Evolutionary conservation across 192 early-diverging fungal genomes (phyloP).

Genomic region (Funneliformis geosporum): DNA sequence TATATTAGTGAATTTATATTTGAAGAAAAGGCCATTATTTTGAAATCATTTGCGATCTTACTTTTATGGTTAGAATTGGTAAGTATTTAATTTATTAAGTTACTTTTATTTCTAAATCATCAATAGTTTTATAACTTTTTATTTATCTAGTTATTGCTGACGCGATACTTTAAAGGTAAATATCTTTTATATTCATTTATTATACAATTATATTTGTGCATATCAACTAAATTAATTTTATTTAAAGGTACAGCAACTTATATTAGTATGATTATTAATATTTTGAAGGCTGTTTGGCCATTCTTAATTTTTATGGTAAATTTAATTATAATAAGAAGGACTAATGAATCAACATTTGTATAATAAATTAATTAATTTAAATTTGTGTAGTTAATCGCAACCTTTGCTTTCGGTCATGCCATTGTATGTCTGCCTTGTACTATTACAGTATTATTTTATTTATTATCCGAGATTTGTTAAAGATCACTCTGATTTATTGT

Average conservation of each 20-base stretch:
- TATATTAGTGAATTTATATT: too few species aligned
- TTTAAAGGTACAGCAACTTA: not conserved
- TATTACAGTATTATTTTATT: too few species aligned
- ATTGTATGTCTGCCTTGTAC: not conserved
- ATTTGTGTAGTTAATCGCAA: not conserved
- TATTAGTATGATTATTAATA: not conserved
- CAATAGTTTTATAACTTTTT: not conserved
- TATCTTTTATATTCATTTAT: too few species aligned
- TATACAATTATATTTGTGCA: too few species aligned
- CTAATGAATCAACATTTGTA: too few species aligned
- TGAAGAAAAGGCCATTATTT: not conserved
- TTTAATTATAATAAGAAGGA: too few species aligned
- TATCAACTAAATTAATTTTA: too few species aligned
- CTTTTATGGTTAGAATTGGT: not conserved
- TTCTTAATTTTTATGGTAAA: not conserved
- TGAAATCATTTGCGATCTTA: not conserved
- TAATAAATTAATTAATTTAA: too few species aligned
- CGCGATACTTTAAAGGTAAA: not conserved
- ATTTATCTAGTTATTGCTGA: not conserved
- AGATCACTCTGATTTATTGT: not conserved
- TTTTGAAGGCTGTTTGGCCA: not conserved
- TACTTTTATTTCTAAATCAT: not conserved
- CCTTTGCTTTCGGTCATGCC: not conserved
- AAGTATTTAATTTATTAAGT: not conserved
- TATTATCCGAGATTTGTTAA: not conserved